phyloP scores from a whole-genome alignment of 805 yeast species.

The Nakazawaea wyomingensis region DNA sequence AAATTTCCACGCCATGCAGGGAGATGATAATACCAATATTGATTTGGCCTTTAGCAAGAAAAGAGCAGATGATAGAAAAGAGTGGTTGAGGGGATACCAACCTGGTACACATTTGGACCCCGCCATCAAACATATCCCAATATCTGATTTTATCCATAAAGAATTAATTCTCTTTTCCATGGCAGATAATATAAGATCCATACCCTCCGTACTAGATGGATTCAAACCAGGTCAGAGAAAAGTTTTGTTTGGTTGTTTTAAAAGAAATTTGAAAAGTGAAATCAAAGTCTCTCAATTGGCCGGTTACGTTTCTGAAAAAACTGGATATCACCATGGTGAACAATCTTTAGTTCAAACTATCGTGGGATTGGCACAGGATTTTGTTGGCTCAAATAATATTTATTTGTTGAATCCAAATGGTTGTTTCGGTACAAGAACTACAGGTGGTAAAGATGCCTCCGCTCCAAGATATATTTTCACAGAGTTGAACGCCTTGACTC shows the following conservation, averaged over 20 bases:
- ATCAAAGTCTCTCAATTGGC: constrained; percentile 88
- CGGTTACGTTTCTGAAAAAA: constrained; percentile 82
- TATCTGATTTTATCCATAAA: constrained; percentile 89
- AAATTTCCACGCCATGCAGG: constrained; percentile 74
- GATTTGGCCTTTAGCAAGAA: constrained; percentile 93
- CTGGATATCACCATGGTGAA: constrained; percentile 97
- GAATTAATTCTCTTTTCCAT: constrained; percentile 91
- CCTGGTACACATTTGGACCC: constrained; percentile 95
- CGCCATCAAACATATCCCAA: constrained; percentile 68
- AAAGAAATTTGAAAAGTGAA: constrained; percentile 69
- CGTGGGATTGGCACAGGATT: constrained; percentile 91
- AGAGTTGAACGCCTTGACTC: constrained; percentile 69
- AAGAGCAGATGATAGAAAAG: constrained; percentile 95
- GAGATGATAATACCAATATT: constrained; percentile 68
- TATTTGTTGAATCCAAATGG: constrained; percentile 87
- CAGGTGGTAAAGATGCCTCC: constrained; percentile 98
- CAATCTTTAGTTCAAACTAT: constrained; percentile 83
- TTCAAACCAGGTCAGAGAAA: constrained; percentile 97
- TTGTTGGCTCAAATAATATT: constrained; percentile 87
- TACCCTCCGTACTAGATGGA: constrained; percentile 92
- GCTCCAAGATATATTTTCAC: constrained; percentile 96
- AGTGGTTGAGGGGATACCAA: constrained; percentile 85
- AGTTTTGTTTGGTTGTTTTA: constrained; percentile 82
- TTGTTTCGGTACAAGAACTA: constrained; percentile 91
- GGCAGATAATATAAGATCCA: constrained; percentile 95